Evolutionary conservation across 768 basidiomycete species (phyloP), one percentile per base, ranked within the genome.

Genomic region (Leccinum imitatum): DNA sequence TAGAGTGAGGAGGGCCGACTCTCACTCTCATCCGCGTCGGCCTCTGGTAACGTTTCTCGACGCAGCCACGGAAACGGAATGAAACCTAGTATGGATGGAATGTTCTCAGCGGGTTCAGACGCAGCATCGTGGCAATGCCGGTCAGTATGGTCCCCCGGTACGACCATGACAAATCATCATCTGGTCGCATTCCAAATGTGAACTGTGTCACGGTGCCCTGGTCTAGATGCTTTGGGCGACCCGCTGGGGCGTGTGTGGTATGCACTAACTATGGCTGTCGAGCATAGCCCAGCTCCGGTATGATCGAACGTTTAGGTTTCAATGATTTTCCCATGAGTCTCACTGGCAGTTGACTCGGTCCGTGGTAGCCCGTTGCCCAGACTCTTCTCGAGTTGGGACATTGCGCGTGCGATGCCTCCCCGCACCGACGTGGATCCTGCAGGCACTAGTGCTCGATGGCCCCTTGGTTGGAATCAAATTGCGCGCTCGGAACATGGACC

Each of bases 201-300:
- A 59, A 33, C 54, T 55, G 27, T 44, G 44, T 46, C 30, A 30
- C 30, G 9, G 33, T 14, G 30, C 33, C 61, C 50, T 50, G 55
- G 67, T 58, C 58, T 56, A 54, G 64, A 21, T 23, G 31, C 23
- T 21, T 58, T 50, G 61, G 67, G 35, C 30, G 25, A 21, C 50
- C 55, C 15, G 47, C 37, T 53, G 63, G 53, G 37, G 31, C 51
- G 50, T 56, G 59, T 59, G 62, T 64, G 52, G 50, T 51, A 47
- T 25, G 46, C 19, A 63, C 62, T 25, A 59, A 65, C 58, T 67
- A 63, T 66, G 60, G 59, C 44, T 59, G 56, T 59, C 35, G 5
- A n/a, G 69, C 71, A 73, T 69, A 66, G 71, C 73, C 71, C 57
- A 60, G 33, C 14, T 63, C 70, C 70, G 70, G 54, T 64, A 51